phyloP scores from a whole-genome alignment of 2,329 filamentous ascomycete species.

The Salinomyces thailandicus region DNA sequence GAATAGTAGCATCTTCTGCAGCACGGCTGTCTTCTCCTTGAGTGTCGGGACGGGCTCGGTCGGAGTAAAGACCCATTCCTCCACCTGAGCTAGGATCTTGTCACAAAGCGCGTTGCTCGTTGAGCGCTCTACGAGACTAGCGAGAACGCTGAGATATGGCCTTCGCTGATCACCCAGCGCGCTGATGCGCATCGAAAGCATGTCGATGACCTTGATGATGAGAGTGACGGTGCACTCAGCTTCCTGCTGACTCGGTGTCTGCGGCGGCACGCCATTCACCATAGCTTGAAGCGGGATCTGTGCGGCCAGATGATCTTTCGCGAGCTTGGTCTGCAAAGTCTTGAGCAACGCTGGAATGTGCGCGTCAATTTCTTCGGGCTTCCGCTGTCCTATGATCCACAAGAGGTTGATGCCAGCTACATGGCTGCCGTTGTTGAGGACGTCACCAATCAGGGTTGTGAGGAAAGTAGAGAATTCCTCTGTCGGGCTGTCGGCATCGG shows the following conservation, averaged over 20 bases:
- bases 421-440: slow-evolving; percentile 63
- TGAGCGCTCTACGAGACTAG: slow-evolving; percentile 90
- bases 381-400: slow-evolving; percentile 80
- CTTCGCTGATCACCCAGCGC: slow-evolving; percentile 80
- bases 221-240: slow-evolving; percentile 80
- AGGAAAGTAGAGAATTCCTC: slow-evolving; percentile 82
- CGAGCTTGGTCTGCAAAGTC: slow-evolving; percentile 80
- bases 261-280: slow-evolving; percentile 31
- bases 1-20: slow-evolving; percentile 98
- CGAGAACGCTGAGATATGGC: slow-evolving; percentile 89
- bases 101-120: slow-evolving; percentile 76
- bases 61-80: slow-evolving; percentile 90
- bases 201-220: slow-evolving; percentile 90
- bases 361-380: slow-evolving; percentile 76
- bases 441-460: slow-evolving; percentile 77
- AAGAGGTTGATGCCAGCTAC: slow-evolving; percentile 84
- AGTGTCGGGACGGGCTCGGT: slow-evolving; percentile 92
- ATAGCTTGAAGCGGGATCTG: slow-evolving; percentile 50
- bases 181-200: slow-evolving; percentile 86
- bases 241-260: slow-evolving; percentile 58
- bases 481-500: slow-evolving; percentile 60
- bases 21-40: slow-evolving; percentile 95
- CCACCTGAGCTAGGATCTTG: slow-evolving; percentile 88
- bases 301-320: slow-evolving; percentile 78
- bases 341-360: slow-evolving; percentile 88